Base-by-base conservation (phyloP, 441 rosid genomes). In the Hypseocharis bilobata region DNA sequence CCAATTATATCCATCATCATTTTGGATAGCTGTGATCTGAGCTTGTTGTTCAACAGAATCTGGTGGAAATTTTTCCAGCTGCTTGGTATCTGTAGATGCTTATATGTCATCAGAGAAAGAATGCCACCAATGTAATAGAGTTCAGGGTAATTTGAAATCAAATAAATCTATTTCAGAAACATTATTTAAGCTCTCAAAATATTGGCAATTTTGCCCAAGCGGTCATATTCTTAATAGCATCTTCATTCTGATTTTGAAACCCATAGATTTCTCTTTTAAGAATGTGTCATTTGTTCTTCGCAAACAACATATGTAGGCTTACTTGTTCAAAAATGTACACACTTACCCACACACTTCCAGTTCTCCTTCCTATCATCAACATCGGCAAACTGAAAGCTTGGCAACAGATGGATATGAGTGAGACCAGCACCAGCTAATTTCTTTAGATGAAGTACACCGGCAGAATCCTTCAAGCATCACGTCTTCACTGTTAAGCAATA, bases 1-100 rank as follows among this genome's bases (percentile, higher is more conserved):
- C 99, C 97, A 93, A 69, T 93, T 93, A 71, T 86, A 93, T 38
- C 89, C 96, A 84, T 88, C 92, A 64, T 83, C 83, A 70, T 87
- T 64, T 79, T 91, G 93, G 70, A 87, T 76, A 27, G 78, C 84
- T 27, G 87, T 79, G 66, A 91, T 74, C 60, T 80, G 89, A 80
- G 82, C 83, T 83, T 91, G 97, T 71, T 88, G 96, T 78, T 87
- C 96, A 34, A 70, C 67, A 67, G 97, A 93, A 81, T 91, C 96
- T 23, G 97, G 83, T 28, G 88, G 89, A 60, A 87, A 77, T 47
- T 71, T 77, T 77, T 87, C 87, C 83, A 93, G 84, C 69, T 80
- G 56, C 63, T 63, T 68, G 68, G 75, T 64, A 84, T 93, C 99
- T 93, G 86, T 70, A 79, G 75, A 77, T 77, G 40, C 29, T 69